Conservation (phyloP, 2,329 filamentous ascomycete genomes). For the Polytolypa hystricis region DNA sequence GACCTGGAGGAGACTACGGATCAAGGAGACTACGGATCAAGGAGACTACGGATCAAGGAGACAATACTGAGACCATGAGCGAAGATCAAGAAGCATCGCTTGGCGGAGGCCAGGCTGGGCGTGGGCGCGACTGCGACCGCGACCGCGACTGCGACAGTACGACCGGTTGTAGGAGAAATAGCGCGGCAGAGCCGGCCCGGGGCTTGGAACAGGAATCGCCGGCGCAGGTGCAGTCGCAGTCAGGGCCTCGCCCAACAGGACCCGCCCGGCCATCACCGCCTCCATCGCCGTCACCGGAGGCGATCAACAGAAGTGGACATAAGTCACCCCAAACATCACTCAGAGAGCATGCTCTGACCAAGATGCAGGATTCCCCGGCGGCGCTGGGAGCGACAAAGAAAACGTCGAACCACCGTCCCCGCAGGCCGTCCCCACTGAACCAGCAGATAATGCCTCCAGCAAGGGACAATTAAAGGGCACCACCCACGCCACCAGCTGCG, state of each 20-base stretch:
- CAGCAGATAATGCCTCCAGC: slow-evolving; percentile 1
- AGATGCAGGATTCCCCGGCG: background rate
- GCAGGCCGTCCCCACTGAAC: background rate
- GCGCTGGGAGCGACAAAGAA: slow-evolving; percentile 1
- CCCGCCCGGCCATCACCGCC: background rate
- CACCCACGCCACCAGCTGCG: background rate
- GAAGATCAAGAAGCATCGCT: background rate
- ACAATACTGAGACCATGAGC: background rate
- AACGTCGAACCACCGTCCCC: background rate
- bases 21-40: too few relatives aligned
- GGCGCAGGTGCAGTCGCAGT: slow-evolving; percentile 1
- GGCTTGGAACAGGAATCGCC: background rate
- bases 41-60: slow-evolving; percentile 1
- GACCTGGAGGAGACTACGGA: too few relatives aligned
- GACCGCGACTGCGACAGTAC: background rate
- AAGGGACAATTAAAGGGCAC: background rate
- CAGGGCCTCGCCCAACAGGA: background rate
- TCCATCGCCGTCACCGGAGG: background rate
- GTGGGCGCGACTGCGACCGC: too few relatives aligned
- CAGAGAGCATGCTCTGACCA: slow-evolving; percentile 1
- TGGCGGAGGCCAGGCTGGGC: too few relatives aligned
- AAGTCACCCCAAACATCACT: background rate
- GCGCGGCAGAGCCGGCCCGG: background rate
- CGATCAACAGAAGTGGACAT: background rate
- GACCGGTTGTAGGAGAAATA: background rate